Evolutionary conservation across 2,329 filamentous ascomycete genomes (phyloP), one percentile per base, ranked within the genome.

Genomic region (Fusarium sp.): DNA sequence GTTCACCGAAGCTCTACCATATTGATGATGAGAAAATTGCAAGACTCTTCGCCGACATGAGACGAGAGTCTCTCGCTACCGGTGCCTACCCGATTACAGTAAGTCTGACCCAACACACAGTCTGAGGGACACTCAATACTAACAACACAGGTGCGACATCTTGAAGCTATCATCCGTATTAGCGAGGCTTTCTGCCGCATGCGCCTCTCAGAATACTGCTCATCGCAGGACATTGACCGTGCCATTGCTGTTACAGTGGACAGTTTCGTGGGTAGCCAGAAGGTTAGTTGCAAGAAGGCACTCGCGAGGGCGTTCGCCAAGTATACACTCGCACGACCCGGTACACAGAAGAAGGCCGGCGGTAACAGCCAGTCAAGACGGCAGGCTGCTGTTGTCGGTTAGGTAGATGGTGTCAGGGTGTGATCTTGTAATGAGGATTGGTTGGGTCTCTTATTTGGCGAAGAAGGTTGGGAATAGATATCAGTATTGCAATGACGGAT

Each of bases 21-120:
- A 97, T 99, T 80, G 96, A 99, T 72, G 93, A 97, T 78, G 96
- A 98, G 81, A 99, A 99, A 83, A 88, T 99, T 31, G 92, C 96
- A 3, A 87, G 95, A 49, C 84, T 99, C 11, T 99, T 98, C 77
- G 92, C 94, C 27, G 96, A 99, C 76, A 98, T 99, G 95, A 86
- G 96, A 72, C 86, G 94, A 71, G 96, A 99, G 80, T 94, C 91
- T 23, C 82, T 97, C 64, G 94, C 94, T 2, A 99, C 96, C 23
- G 96, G 96, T 21, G 96, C 95, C 21, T 99, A 98, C 78, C 96
- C 96, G 6, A 99, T 99, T 67, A 99, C 96, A 25, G 96, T 98
- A 86, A 82, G 92, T 85, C 6, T n/a, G 6, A 23, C 9, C 11
- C 11, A 9, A 20, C 8, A 20, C 14, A 11, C 11, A 33, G 31